A percentile compares a stretch with the other conserved stretches of the same genome.
These are phyloP conservation scores for Sporisorium iseilematis-ciliati DNA, from an alignment of 1,284 basidiomycete genomes.

Conservation along the genomic window DNA sequence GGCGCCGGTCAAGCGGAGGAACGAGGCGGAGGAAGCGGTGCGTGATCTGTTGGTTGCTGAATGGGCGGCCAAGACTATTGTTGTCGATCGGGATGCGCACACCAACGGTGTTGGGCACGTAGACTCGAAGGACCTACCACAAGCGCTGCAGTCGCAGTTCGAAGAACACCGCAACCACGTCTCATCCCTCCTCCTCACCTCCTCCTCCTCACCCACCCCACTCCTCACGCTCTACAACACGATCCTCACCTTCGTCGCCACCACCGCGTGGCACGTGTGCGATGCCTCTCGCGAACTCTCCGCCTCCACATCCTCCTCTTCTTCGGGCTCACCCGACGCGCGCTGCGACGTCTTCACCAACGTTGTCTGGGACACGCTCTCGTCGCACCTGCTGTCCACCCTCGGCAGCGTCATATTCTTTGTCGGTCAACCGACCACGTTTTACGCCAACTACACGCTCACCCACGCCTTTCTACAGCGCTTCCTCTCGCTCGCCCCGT, in stretches of 20 bases:
- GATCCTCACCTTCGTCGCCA: conserved; percentile 81
- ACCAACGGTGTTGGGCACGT: background rate
- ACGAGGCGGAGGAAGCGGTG: conserved; percentile 53
- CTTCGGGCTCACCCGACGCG: background rate
- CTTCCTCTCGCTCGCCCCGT: conserved; percentile 85
- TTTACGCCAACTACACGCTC: conserved; percentile 83
- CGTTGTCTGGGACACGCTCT: conserved; percentile 88
- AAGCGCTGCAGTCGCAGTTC: conserved; percentile 74
- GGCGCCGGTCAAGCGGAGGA: conserved; percentile 5
- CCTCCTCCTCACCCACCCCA: background rate
- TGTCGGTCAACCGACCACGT: conserved; percentile 87
- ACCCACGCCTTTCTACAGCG: conserved; percentile 86
- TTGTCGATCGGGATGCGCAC: background rate
- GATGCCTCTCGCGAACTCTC: conserved; percentile 76
- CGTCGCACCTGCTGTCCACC: conserved; percentile 82
- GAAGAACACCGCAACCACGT: conserved; percentile 74
- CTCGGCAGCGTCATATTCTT: conserved; percentile 82
- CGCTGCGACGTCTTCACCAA: conserved; percentile 71
- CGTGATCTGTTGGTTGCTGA: conserved; percentile 33
- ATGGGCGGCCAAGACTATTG: conserved; percentile 37
- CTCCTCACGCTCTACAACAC: conserved; percentile 82
- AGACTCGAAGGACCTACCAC: conserved; percentile 9
- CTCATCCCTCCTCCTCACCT: conserved; percentile 71
- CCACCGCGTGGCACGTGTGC: conserved; percentile 79
- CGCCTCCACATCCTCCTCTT: background rate